phyloP scores from a whole-genome alignment of 768 basidiomycete genomes.

The Agaricus subrufescens region DNA sequence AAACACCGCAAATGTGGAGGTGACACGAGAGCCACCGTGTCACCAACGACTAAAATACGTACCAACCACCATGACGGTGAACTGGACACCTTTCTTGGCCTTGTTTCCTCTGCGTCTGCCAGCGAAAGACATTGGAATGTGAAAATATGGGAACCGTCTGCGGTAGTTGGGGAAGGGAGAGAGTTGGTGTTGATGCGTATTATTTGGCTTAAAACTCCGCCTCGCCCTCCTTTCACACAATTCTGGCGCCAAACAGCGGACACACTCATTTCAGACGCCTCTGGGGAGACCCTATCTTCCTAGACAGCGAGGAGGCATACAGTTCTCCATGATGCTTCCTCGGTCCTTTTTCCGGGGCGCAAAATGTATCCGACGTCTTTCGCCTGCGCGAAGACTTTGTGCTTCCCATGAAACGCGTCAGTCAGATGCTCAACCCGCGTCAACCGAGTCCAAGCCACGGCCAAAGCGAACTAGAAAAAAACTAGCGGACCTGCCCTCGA shows the following conservation, averaged over 20 bases:
- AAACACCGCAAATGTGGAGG: constrained; percentile 5
- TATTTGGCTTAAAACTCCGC: constrained; percentile 36
- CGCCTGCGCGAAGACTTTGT: not conserved
- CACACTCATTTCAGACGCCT: not conserved
- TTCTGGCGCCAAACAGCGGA: constrained; percentile 1
- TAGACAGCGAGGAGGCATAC: constrained; percentile 3
- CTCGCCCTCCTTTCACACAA: constrained; percentile 15
- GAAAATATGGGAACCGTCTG: constrained; percentile 17
- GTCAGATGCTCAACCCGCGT: not conserved
- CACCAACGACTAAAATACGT: constrained; percentile 25
- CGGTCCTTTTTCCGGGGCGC: constrained; percentile 1
- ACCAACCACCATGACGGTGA: constrained; percentile 99
- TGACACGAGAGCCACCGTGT: constrained; percentile 5
- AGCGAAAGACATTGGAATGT: constrained; percentile 69
- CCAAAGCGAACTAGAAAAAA: constrained; percentile 33
- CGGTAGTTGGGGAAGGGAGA: constrained; percentile 19
- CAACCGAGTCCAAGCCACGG: not conserved
- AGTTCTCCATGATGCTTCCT: constrained; percentile 4
- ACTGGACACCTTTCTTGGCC: constrained; percentile 98
- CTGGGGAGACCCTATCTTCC: not conserved
- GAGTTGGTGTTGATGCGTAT: constrained; percentile 27
- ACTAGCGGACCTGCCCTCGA: constrained; percentile 53
- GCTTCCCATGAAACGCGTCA: constrained; percentile 8
- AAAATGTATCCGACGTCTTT: not conserved
- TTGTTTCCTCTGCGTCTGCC: constrained; percentile 88